Evolutionary conservation across 2,329 filamentous ascomycete species (phyloP), one percentile per base, ranked within the genome.

Genomic region (Eutypa lata): DNA sequence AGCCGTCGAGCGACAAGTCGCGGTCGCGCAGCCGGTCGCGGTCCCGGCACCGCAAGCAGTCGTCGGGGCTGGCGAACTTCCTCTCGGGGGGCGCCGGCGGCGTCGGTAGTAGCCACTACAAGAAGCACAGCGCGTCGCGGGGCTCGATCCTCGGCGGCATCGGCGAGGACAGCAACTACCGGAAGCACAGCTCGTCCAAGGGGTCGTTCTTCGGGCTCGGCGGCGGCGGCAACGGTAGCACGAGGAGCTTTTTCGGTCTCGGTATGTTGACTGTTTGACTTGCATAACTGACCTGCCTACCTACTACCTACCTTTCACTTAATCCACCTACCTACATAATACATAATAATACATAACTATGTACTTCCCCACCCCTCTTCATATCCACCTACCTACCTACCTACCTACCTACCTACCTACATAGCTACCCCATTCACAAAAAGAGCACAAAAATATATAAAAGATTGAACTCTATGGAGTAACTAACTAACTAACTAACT

Each of bases 221-320:
- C 8, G 66, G 63, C 42, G 42, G 42, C 8, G 67, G 63, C 10
- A 68, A 69, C 54, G 54, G 52, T 57, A 69, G 67, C 57, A 60
- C 55, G 44, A 57, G 61, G 53, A 68, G 67, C 52, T 65, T 69
- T 59, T 68, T 69, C 48, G 63, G 65, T 18, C 49, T 62, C 14
- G 64, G 66, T 68, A 50, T 49, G 62, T 57, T 31, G 37, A 13
- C 38, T 4, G 13, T 38, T 38, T 7, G 16, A 6, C n/a, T 38
- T 14, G 35, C n/a, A n/a, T n/a, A n/a, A n/a, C n/a, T n/a, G n/a
- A n/a, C n/a, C 13, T 7, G 7, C 42, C 11, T 24, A 5, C 21
- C 21, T n/a, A 22, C 24, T 35, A 13, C 49, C 10, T 33, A 47
- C 21, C 40, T 43, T 42, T 28, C 47, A 19, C 18, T 33, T 7